Base-by-base conservation (phyloP, 2,329 filamentous ascomycete species). In the Calonectria ilicicola region DNA sequence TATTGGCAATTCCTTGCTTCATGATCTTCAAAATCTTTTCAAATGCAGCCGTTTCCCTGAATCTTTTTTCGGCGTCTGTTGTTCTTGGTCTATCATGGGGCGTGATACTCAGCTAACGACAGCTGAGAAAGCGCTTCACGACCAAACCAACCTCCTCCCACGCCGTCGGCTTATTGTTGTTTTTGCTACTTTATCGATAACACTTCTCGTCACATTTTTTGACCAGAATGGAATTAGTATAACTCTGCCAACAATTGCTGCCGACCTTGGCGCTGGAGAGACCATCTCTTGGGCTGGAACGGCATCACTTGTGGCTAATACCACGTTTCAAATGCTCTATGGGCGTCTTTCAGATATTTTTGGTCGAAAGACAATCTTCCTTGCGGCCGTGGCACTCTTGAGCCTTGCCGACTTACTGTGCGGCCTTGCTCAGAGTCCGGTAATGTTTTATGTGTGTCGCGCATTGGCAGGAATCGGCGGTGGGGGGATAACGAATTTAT, bases 301-400 rank as follows among this genome's bases (percentile, higher is more conserved):
- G 0, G 86, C 87, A 12, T 85, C 86, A 4, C 80, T 91, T 47
- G 87, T 91, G 53, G 88, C 88, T 38, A 90, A 89, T 69, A 92
- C 91, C 0, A 88, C 89, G 27, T 93, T 93, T 74, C 91, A 91
- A 74, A 89, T 92, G 71, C 85, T 93, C 0, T 93, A 92, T 78
- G 91, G 91, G 27, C 86, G 90, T 2, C 77, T 92, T 3, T 91
- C 90, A 0, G 90, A 92, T 80, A 88, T 92, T 1, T 87, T 92
- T 64, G 90, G 90, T 21, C 86, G 91, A 19, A 92, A 92, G 78
- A 84, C 87, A 10, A 85, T 93, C 7, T 89, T 90, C 65, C 79
- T 93, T 2, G 85, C 84, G 1, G 88, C 89, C 2, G 80, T 92
- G 10, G 83, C 83, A 0, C 80, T 91, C 14, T 82, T 93, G 5